Base-by-base conservation (phyloP, 768 basidiomycete genomes). In the Suillus sp. region DNA sequence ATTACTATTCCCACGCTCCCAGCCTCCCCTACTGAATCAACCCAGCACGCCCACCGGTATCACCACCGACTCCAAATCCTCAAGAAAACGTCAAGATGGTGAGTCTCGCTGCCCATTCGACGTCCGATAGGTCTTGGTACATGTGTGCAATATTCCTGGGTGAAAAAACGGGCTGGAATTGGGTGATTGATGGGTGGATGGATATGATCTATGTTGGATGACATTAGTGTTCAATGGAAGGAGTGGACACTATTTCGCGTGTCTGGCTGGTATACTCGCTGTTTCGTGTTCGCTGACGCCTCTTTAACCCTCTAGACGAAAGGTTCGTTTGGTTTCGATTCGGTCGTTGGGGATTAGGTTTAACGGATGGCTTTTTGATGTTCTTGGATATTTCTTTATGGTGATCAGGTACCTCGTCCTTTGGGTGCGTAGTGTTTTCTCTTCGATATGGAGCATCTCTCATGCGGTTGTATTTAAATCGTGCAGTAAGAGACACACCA, bases 401-500 rank as follows among this genome's bases (percentile, higher is more conserved):
- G n/a, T 69, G 74, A 73, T 68, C 77, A 93, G 94, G 95, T 89
- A 96, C 95, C 75, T 95, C 95, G 78, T 95, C 95, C 76, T 96
- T 96, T 78, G 92, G 91, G 92, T 94, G 74, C 77, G 92, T 89
- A 54, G 16, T 35, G 20, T 51, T 59, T 56, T 30, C 20, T 37
- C 25, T 35, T 40, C 25, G 9, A 58, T 51, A 18, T 43, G n/a
- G n/a, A 40, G 37, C 8, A 56, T 30, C 30, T 30, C 42, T 11
- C 40, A 57, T 59, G 25, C 62, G 18, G 22, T 35, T 40, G 45
- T 4, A 27, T 43, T 54, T 59, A 59, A 62, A 42, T 61, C 54
- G 35, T 55, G 67, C 77, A 94, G 95, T 92, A 96, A 96, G 85
- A 86, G 94, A 77, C 95, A 96, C 87, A 92, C 93, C 70, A 97